Evolutionary conservation across 805 yeast species (phyloP), one percentile per base, ranked within the genome.

Genomic region (Saccharomycopsis babjevae): DNA sequence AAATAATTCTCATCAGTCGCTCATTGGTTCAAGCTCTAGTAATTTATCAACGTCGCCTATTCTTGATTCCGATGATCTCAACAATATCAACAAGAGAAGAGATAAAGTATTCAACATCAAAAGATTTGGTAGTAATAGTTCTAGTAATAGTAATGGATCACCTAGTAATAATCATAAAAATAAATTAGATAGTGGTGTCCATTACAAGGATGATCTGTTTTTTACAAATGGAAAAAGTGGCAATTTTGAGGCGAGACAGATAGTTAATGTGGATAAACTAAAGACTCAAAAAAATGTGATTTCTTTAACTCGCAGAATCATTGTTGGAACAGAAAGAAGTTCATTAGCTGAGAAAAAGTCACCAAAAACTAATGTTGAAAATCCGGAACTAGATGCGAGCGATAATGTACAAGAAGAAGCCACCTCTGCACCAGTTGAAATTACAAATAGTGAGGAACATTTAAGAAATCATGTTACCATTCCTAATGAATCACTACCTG

Each of bases 241-340:
- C 10, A 25, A 7, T 46, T 46, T 25, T 46, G 52, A 46, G 11
- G 28, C 52, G 2, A 46, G 52, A 25, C 56, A 20, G 15, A 84
- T 86, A 71, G 80, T 89, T 60, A 90, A 91, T 70, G 93, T 93
- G 4, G 97, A 90, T 72, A 81, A 80, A 67, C 76, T 86, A 68
- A 89, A 89, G 70, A 75, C 90, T 61, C 79, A 83, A 74, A 84
- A 84, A 66, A 88, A 91, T 68, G 90, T 90, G 22, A 76, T 91
- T 6, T 89, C 89, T n/a, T 74, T 89, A 68, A 88, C 91, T 58
- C 81, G 89, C 1, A 96, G 88, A 70, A 80, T 90, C 1, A 77
- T 89, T 25, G 79, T 91, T 32, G 97, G 97, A 2, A 90, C 96
- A 0, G 86, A 82, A 66, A 75, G 93, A 64, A 62, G 64, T 25